A percentile compares a stretch with the other conserved stretches of the same genome.
phyloP scores from a whole-genome alignment of 1,284 basidiomycete species.

The Trametes polyzona region DNA sequence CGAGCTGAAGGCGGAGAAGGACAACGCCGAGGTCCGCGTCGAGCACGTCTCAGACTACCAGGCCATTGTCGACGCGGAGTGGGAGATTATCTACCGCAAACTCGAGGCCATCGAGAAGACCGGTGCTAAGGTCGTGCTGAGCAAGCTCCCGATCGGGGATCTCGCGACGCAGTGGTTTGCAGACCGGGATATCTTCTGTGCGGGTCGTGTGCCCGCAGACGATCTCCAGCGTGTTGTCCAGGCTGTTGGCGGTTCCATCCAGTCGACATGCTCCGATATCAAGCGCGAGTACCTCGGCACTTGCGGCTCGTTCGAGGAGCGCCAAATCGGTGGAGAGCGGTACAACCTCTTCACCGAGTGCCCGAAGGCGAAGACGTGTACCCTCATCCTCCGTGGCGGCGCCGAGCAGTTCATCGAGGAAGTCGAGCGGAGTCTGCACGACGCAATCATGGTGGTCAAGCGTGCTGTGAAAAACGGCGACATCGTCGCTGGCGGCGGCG shows the following conservation, averaged over 20 bases:
- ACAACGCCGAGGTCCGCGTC: conserved; percentile 98
- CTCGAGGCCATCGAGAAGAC: conserved; percentile 96
- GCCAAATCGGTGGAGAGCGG: conserved; percentile 95
- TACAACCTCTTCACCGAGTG: conserved; percentile 98
- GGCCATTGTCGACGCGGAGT: conserved; percentile 99
- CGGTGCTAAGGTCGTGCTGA: conserved; percentile 96
- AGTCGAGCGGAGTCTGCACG: conserved; percentile 96
- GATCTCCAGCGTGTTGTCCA: conserved; percentile 96
- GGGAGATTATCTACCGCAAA: conserved; percentile 99
- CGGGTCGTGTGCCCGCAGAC: conserved; percentile 90
- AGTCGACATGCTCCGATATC: conserved; percentile 96
- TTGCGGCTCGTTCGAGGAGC: conserved; percentile 92
- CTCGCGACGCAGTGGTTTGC: conserved; percentile 99
- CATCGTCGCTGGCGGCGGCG: conserved; percentile 97
- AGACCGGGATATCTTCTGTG: conserved; percentile 98
- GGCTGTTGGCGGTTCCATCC: conserved; percentile 93
- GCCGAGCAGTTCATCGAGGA: conserved; percentile 99
- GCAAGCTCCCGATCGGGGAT: conserved; percentile 98
- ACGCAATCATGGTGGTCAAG: conserved; percentile 99
- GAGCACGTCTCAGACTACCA: conserved; percentile 98
- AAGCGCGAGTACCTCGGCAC: conserved; percentile 88
- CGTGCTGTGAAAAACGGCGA: conserved; percentile 95
- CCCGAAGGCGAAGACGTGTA: conserved; percentile 96
- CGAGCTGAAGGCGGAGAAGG: conserved; percentile 99
- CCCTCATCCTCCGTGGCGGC: conserved; percentile 93